Base-by-base conservation (phyloP, 192 early-diverging fungal genomes). In the Ambispora gerdemannii region DNA sequence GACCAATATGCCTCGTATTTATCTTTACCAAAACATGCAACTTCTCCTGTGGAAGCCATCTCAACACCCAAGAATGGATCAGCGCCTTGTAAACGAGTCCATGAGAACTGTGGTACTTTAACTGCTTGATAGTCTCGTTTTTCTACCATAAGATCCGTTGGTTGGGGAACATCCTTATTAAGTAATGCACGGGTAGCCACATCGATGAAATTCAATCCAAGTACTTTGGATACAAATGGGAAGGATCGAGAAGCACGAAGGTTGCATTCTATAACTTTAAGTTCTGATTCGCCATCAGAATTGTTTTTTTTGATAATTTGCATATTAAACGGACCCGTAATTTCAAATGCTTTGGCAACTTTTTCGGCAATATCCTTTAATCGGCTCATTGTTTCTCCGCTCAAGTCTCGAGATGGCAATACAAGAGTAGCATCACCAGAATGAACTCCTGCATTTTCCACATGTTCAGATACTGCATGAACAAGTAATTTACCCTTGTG, bases 201-300 rank as follows among this genome's bases (percentile, higher is more conserved):
- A 75, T 99, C 95, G 65, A 99, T 95, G 70, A 99, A 81, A 76
- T 99, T 93, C 11, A 95, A 84, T 50, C 92, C 93, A 17, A 93
- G 81, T 4, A 98, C 95, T 85, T 99, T 99, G 74, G 95, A 97
- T 11, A 94, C 93, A 72, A 99, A 99, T 47, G 96, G 97, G 87
- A 96, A 96, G 33, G 94, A 96, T 30, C 97, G 88, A 20, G 96
- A 91, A 0, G 97, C 95, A 60, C 96, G 92, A 36, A 99, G 87
- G 73, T 99, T 99, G 81, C 97, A 99, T 78, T 99, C 97, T 75
- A 99, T 99, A 61, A 99, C 92, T 86, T 99, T 99, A 83, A 99
- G 94, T 78, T 97, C 95, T 52, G 50, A 13, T 53, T 67, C 65
- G 20, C 32, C 65, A 34, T 53, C 3, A 24, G 65, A 22, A 75